Percentiles rank a stretch among this genome's conserved stretches.
phyloP scores from a whole-genome alignment of 2,329 filamentous ascomycete species.

The Arachnomyces sp. region DNA sequence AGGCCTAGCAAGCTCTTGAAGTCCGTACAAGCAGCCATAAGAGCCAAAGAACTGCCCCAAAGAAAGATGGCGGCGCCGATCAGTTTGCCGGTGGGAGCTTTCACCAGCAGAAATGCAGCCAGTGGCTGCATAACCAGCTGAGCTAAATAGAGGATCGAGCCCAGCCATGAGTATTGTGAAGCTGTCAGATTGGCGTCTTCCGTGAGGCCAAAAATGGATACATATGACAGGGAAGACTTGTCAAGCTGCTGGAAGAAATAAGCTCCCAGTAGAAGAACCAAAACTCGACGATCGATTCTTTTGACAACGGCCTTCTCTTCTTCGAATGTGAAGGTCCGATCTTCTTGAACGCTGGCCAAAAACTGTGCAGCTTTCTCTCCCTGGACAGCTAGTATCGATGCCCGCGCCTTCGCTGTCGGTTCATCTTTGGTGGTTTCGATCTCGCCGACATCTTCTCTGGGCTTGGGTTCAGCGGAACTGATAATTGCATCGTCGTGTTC shows the following conservation, averaged over 20 bases:
- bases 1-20: slow-evolving; percentile 42
- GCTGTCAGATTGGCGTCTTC: slow-evolving; percentile 43
- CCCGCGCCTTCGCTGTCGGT: not conserved
- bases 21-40: slow-evolving; percentile 46
- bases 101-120: slow-evolving; percentile 46
- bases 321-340: slow-evolving; percentile 39
- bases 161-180: slow-evolving; percentile 51
- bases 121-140: slow-evolving; percentile 53
- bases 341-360: slow-evolving; percentile 33
- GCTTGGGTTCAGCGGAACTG: not conserved
- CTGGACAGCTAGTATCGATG: not conserved
- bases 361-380: slow-evolving; percentile 42
- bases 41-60: slow-evolving; percentile 46
- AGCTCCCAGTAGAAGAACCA: slow-evolving; percentile 46
- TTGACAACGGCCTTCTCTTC: slow-evolving; percentile 36
- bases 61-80: slow-evolving; percentile 45
- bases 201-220: slow-evolving; percentile 44
- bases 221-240: slow-evolving; percentile 37
- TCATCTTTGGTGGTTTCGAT: slow-evolving; percentile 8
- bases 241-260: slow-evolving; percentile 55
- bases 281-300: slow-evolving; percentile 43
- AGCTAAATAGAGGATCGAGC: slow-evolving; percentile 54
- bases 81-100: slow-evolving; percentile 50
- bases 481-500: not conserved
- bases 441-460: slow-evolving; percentile 16